phyloP scores from a whole-genome alignment of 805 yeast genomes.

The Candida ulmi region DNA sequence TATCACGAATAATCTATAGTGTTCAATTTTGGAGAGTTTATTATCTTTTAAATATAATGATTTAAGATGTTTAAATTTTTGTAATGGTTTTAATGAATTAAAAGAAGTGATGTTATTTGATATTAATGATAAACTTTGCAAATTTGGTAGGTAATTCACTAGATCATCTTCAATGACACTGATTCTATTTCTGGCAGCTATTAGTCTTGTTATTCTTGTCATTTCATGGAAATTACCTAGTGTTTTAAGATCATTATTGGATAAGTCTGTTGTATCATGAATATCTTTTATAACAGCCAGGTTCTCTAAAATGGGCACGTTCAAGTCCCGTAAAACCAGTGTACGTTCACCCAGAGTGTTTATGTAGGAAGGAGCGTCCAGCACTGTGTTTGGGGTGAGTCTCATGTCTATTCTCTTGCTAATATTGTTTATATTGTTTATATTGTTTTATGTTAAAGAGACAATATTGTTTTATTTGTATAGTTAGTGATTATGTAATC shows the following conservation, averaged over 20 bases:
- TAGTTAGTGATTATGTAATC: too few species aligned
- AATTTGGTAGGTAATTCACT: conserved; percentile 34
- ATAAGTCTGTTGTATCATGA: conserved; percentile 57
- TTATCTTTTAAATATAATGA: conserved; percentile 53
- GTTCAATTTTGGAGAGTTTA: conserved; percentile 40
- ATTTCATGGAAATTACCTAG: conserved; percentile 46
- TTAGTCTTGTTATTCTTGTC: conserved; percentile 41
- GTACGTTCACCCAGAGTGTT: conserved; percentile 36
- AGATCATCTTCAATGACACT: conserved; percentile 32
- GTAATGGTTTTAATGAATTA: conserved; percentile 34
- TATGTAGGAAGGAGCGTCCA: conserved; percentile 44
- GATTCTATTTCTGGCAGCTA: conserved; percentile 62
- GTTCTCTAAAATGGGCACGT: conserved; percentile 39
- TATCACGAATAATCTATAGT: conserved; percentile 57
- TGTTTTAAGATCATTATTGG: conserved; percentile 63
- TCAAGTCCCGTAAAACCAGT: conserved; percentile 34
- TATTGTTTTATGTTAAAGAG: too few species aligned
- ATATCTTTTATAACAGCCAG: conserved; percentile 35
- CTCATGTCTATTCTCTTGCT: conserved; percentile 36
- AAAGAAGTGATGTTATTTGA: conserved; percentile 46
- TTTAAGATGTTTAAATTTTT: conserved; percentile 35
- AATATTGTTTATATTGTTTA: too few species aligned
- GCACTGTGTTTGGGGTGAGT: conserved; percentile 44
- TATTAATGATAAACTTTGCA: conserved; percentile 47
- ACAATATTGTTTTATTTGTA: too few species aligned